These are phyloP conservation scores for Talaromyces sp. DNA, from an alignment of 2,329 filamentous ascomycete genomes.

Conservation along the genomic window DNA sequence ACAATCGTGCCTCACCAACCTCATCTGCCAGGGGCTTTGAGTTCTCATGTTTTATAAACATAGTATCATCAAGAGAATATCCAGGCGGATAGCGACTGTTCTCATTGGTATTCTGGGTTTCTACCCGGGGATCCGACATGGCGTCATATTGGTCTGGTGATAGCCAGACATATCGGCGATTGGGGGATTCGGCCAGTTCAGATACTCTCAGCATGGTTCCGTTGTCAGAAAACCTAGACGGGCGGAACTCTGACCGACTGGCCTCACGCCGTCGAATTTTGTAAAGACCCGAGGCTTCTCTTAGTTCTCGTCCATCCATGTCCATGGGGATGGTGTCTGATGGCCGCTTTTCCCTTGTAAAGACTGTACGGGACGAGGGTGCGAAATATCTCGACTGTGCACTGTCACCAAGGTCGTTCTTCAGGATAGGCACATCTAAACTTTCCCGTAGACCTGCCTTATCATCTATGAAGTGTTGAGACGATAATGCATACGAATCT, in stretches of 20 bases:
- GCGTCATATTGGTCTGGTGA: constrained; percentile 4
- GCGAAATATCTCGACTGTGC: not conserved
- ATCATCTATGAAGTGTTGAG: not conserved
- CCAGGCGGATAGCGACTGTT: not conserved
- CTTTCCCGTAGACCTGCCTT: not conserved
- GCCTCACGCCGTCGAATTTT: not conserved
- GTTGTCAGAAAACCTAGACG: constrained; percentile 1
- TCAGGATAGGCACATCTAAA: not conserved
- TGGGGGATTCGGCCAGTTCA: constrained; percentile 6
- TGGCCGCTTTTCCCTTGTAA: not conserved
- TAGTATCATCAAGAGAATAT: not conserved
- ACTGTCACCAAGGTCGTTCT: not conserved
- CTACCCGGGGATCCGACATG: not conserved
- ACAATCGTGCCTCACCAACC: constrained; percentile 32
- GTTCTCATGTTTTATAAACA: constrained; percentile 2
- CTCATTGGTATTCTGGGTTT: not conserved
- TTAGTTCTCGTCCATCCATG: not conserved
- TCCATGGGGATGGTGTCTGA: not conserved
- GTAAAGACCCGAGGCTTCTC: constrained; percentile 2
- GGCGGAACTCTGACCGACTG: not conserved
- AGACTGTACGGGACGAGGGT: not conserved
- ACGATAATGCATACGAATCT: not conserved
- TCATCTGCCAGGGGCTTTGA: constrained; percentile 19
- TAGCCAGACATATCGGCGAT: constrained; percentile 1
- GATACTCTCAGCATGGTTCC: constrained; percentile 4